phyloP scores from a whole-genome alignment of 306 rosid species.

The Arachis stenosperma region DNA sequence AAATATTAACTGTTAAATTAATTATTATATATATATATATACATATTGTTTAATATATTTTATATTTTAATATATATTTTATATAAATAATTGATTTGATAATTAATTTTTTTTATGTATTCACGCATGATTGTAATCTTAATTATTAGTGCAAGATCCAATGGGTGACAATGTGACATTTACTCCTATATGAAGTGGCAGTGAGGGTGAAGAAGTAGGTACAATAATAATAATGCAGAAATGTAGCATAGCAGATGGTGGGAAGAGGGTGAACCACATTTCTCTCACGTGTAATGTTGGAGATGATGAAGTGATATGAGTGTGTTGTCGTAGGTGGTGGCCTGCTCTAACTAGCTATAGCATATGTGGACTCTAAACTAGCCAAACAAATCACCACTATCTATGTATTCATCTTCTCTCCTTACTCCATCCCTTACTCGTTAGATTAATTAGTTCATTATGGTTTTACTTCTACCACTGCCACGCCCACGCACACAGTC shows the following conservation, averaged over 20 bases:
- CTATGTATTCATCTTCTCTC: neutral
- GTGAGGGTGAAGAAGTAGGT: neutral
- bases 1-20: too few species aligned
- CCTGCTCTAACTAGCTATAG: slow-evolving; percentile 19
- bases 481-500: neutral
- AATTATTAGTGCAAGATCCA: too few species aligned
- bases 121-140: too few species aligned
- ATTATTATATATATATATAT: too few species aligned
- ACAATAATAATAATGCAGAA: slow-evolving; percentile 49
- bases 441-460: neutral
- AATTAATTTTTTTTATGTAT: too few species aligned
- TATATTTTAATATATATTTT: too few species aligned
- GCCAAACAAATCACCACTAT: neutral
- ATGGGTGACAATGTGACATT: too few species aligned
- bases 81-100: too few species aligned
- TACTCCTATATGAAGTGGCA: too few species aligned
- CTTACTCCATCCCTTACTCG: too few species aligned
- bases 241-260: slow-evolving; percentile 14
- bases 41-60: too few species aligned
- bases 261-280: slow-evolving; percentile 37
- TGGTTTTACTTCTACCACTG: slow-evolving; percentile 12
- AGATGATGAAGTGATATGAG: neutral
- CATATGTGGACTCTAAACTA: slow-evolving; percentile 39
- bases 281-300: slow-evolving; percentile 42
- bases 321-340: slow-evolving; percentile 38